Evolutionary conservation across 305 asterid species (phyloP).

Genomic region (Fraxinus sp.): DNA sequence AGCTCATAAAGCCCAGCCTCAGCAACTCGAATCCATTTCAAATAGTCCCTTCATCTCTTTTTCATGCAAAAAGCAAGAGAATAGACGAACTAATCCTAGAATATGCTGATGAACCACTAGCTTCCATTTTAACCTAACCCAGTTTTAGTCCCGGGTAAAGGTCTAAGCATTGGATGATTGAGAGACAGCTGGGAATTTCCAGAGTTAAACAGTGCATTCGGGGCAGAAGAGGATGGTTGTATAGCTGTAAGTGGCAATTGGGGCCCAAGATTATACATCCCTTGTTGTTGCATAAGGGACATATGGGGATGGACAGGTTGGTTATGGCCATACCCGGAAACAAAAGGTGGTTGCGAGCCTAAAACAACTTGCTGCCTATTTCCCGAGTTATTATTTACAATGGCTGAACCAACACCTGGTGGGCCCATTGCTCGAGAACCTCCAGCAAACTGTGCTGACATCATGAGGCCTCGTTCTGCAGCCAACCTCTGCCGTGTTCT

Average conservation of each 20-base stretch:
- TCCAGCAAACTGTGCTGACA: constrained; percentile 51
- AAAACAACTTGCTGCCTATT: constrained; percentile 36
- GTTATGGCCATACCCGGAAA: constrained; percentile 43
- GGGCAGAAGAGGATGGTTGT: constrained; percentile 44
- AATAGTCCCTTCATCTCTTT: not conserved
- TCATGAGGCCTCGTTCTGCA: constrained; percentile 56
- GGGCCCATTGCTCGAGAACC: constrained; percentile 43
- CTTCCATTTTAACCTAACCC: constrained; percentile 35
- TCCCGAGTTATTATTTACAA: constrained; percentile 28
- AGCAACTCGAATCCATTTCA: not conserved
- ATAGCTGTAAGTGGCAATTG: constrained; percentile 55
- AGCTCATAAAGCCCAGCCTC: not conserved
- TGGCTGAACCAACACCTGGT: constrained; percentile 36
- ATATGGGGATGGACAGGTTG: constrained; percentile 48
- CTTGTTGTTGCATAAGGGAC: constrained; percentile 41
- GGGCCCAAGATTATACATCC: constrained; percentile 50
- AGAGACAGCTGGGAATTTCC: constrained; percentile 39
- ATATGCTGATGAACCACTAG: constrained; percentile 20
- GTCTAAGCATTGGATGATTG: constrained; percentile 45
- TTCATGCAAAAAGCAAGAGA: not conserved
- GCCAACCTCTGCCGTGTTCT: constrained; percentile 72
- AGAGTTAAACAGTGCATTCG: constrained; percentile 33
- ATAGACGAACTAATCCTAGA: constrained; percentile 2
- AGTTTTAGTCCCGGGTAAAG: constrained; percentile 48
- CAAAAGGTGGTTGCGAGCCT: constrained; percentile 38